Evolutionary conservation across 1,284 basidiomycete species (phyloP).

Genomic region (Phaffia rhodozyma): DNA sequence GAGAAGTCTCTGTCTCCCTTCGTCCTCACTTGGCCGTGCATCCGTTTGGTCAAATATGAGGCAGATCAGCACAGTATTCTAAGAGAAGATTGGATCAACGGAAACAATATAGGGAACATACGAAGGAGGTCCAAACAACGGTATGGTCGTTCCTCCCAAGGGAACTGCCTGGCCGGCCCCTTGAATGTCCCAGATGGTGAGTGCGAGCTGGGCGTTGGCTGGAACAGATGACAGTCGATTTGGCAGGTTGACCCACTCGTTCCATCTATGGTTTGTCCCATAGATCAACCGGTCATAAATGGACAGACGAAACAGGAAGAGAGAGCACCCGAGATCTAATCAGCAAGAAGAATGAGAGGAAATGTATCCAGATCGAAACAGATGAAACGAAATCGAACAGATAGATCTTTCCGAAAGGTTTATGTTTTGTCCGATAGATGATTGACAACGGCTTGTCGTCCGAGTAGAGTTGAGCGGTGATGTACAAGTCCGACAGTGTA

Average conservation of each 20-base stretch:
- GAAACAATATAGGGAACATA: constrained; percentile 22
- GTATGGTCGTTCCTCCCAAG: constrained; percentile 81
- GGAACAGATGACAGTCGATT: constrained; percentile 86
- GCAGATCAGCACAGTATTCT: constrained; percentile 7
- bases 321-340: neutral
- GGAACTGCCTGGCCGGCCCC: constrained; percentile 60
- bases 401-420: constrained; percentile 73
- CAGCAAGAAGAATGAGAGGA: neutral
- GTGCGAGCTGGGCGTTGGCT: constrained; percentile 71
- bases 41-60: neutral
- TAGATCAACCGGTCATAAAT: constrained; percentile 13
- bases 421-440: constrained; percentile 81
- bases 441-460: constrained; percentile 88
- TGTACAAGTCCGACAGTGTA: constrained; percentile 75
- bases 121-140: constrained; percentile 63
- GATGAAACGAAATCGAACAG: constrained; percentile 42
- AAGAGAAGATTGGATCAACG: constrained; percentile 6
- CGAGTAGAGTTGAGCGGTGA: constrained; percentile 78
- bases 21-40: no score
- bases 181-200: constrained; percentile 90
- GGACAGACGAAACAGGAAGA: constrained; percentile 12
- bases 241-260: constrained; percentile 82
- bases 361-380: neutral
- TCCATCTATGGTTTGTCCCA: constrained; percentile 54
- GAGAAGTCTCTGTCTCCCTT: constrained; percentile 50